A percentile compares a stretch with the other conserved stretches of the same genome.
These are phyloP conservation scores for Cutaneotrichosporon sp. DNA, from an alignment of 1,284 basidiomycete genomes.

Conservation along the genomic window DNA sequence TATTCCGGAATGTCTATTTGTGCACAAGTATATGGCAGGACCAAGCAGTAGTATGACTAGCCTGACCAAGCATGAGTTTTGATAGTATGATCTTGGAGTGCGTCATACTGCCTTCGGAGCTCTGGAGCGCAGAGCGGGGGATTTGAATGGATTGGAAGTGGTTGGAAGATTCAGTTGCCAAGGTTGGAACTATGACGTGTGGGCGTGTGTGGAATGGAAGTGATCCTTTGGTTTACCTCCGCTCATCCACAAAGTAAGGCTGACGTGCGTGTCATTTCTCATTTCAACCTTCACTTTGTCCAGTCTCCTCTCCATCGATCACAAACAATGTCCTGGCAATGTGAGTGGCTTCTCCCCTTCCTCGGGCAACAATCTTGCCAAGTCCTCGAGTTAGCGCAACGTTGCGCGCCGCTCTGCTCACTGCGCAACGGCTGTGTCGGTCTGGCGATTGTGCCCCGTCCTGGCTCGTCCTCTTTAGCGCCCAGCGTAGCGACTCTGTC, in stretches of 20 bases:
- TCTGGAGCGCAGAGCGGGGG: too few species aligned
- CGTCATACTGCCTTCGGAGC: too few species aligned
- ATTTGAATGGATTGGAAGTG: too few species aligned
- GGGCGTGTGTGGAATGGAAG: slow-evolving; percentile 1
- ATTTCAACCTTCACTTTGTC: neutral
- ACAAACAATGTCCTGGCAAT: slow-evolving; percentile 27
- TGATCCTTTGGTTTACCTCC: slow-evolving; percentile 2
- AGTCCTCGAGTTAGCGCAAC: neutral
- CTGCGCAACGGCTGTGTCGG: neutral
- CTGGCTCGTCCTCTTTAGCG: neutral
- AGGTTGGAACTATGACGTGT: slow-evolving; percentile 12
- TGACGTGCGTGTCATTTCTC: slow-evolving; percentile 1
- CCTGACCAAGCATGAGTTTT: too few species aligned
- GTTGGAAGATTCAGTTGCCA: neutral
- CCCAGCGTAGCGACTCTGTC: too few species aligned
- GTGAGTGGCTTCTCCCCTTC: slow-evolving; percentile 15
- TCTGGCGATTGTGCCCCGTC: neutral
- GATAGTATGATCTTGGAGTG: too few species aligned
- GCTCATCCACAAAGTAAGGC: neutral
- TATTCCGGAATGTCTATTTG: neutral
- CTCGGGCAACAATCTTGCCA: neutral
- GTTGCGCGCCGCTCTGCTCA: neutral
- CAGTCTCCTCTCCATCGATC: neutral
- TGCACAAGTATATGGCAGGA: neutral
- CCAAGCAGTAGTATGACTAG: neutral